Evolutionary conservation across 495 filamentous ascomycete species (phyloP).

Genomic region (Jackrogersella multiformis): DNA sequence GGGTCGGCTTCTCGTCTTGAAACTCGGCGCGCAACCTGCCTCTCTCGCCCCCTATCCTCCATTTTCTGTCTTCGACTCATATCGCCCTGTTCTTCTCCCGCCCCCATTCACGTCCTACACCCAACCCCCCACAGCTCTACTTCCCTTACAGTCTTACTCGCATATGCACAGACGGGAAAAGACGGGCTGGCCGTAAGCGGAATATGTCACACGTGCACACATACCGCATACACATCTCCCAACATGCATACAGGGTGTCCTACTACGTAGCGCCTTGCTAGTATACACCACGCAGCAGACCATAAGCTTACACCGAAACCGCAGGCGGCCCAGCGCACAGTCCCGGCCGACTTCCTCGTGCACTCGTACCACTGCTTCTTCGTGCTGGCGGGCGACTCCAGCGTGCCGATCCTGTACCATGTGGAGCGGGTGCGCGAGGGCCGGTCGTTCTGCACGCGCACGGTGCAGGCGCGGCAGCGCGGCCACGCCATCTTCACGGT

Average conservation of each 20-base stretch:
- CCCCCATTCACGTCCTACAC: not conserved
- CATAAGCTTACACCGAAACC: not conserved
- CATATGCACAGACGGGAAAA: conserved; percentile 31
- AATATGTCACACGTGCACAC: not conserved
- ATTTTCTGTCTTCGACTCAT: not conserved
- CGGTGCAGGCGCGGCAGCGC: conserved; percentile 89
- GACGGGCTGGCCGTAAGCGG: too few species aligned
- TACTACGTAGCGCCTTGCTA: too few species aligned
- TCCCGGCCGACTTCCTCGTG: conserved; percentile 78
- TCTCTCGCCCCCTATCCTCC: not conserved
- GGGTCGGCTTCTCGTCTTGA: conserved; percentile 1
- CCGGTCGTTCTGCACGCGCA: conserved; percentile 90
- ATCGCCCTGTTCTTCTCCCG: not conserved
- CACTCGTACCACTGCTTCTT: conserved; percentile 99
- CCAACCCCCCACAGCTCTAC: not conserved
- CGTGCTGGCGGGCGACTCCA: conserved; percentile 84
- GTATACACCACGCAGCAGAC: not conserved
- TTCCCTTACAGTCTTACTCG: conserved; percentile 8
- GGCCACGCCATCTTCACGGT: conserved; percentile 95
- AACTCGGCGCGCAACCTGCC: not conserved
- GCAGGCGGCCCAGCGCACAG: conserved; percentile 82
- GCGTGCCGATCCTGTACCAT: conserved; percentile 87
- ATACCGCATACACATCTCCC: not conserved
- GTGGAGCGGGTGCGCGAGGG: conserved; percentile 93
- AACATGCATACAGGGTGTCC: not conserved